Conservation (phyloP, 2,329 filamentous ascomycete species). For the Pochonia chlamydosporia region DNA sequence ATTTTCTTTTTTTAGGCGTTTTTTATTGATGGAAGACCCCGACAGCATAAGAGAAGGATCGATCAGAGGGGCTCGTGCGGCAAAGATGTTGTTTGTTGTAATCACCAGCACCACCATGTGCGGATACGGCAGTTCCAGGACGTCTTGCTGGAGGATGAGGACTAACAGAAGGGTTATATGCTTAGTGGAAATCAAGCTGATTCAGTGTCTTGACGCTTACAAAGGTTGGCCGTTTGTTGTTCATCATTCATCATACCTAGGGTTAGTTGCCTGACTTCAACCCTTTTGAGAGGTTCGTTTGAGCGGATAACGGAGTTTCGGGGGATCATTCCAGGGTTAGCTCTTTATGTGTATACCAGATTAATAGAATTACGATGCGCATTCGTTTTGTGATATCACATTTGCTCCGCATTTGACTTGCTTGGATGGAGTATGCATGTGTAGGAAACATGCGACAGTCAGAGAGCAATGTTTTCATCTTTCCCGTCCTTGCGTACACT, state of each 20-base stretch:
- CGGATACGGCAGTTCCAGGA: not conserved
- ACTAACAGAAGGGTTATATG: not conserved
- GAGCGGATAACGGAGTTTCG: conserved; percentile 18
- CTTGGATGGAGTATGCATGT: not conserved
- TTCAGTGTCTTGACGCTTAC: not conserved
- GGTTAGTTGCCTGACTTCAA: not conserved
- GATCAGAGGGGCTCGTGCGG: not conserved
- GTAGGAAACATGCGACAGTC: too few relatives aligned
- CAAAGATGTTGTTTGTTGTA: not conserved
- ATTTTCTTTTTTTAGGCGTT: conserved; percentile 1
- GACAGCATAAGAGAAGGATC: not conserved
- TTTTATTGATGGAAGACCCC: not conserved
- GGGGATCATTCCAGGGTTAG: conserved; percentile 13
- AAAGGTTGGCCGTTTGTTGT: too few relatives aligned
- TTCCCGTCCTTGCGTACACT: too few relatives aligned
- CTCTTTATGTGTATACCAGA: conserved; percentile 11
- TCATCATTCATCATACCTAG: not conserved
- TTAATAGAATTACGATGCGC: not conserved
- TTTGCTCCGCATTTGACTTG: not conserved
- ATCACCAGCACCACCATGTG: not conserved
- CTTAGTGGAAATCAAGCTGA: not conserved
- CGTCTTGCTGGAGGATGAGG: not conserved
- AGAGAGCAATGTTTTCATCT: too few relatives aligned
- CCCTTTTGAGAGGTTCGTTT: not conserved
- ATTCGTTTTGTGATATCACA: not conserved